Evolutionary conservation across 306 rosid genomes (phyloP).

Genomic region (Luffa acutangula): DNA sequence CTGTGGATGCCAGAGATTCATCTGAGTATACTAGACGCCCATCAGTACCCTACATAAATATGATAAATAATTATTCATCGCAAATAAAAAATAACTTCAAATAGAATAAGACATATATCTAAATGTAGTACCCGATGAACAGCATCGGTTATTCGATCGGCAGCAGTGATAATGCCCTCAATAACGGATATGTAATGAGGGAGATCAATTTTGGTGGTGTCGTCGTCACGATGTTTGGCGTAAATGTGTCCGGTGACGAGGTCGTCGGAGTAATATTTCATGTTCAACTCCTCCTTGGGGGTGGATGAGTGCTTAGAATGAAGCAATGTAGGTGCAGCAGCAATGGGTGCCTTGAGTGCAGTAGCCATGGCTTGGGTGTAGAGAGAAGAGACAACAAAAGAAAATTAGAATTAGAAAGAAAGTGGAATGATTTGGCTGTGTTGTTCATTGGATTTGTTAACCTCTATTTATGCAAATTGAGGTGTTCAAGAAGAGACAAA

Average conservation of each 20-base stretch:
- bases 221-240: constrained; percentile 1
- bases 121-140: not conserved
- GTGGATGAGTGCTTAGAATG: not conserved
- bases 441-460: not conserved
- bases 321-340: not conserved
- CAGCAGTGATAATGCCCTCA: not conserved
- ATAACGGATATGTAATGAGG: not conserved
- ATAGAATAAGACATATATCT: not conserved
- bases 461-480: not conserved
- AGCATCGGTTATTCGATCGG: not conserved
- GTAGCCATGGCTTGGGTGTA: not conserved
- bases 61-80: not conserved
- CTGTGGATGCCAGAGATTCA: not conserved
- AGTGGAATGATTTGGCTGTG: not conserved
- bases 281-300: not conserved
- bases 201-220: not conserved
- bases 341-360: not conserved
- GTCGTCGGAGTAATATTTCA: constrained; percentile 1
- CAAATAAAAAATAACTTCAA: not conserved
- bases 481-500: not conserved
- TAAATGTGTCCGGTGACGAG: not conserved
- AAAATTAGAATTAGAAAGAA: not conserved
- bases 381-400: not conserved
- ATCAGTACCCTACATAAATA: not conserved
- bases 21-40: not conserved